These are phyloP conservation scores for Hymenoscyphus fructigenus DNA, from an alignment of 2,329 filamentous ascomycete genomes.

Conservation along the genomic window DNA sequence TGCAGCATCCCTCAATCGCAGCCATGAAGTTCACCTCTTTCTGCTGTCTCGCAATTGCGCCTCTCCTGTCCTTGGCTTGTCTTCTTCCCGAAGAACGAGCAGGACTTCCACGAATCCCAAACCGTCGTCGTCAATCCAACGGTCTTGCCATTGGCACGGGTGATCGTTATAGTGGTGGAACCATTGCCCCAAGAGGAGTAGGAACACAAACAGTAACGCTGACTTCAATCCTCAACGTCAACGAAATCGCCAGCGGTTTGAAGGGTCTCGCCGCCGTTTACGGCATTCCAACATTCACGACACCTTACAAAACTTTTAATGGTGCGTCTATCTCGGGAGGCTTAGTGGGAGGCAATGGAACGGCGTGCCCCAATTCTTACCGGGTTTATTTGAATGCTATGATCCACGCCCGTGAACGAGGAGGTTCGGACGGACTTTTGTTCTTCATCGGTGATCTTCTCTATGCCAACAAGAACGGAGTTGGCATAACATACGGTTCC, in stretches of 20 bases:
- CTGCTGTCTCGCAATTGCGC: conserved; percentile 21
- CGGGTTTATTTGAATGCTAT: conserved; percentile 53
- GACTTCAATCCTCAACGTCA: conserved; percentile 43
- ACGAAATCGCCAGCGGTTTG: conserved; percentile 43
- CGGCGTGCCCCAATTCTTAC: conserved; percentile 42
- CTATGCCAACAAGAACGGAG: conserved; percentile 48
- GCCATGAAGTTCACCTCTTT: conserved; percentile 26
- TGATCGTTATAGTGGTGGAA: conserved; percentile 44
- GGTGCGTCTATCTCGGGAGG: conserved; percentile 41
- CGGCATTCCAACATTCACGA: conserved; percentile 41
- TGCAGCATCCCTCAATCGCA: conserved; percentile 4
- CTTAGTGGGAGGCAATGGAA: conserved; percentile 45
- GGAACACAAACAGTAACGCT: conserved; percentile 41
- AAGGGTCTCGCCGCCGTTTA: conserved; percentile 43
- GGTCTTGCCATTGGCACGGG: conserved; percentile 43
- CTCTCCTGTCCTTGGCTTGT: conserved; percentile 32
- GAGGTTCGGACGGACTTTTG: conserved; percentile 54
- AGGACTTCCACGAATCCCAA: conserved; percentile 17
- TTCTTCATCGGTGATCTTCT: conserved; percentile 60
- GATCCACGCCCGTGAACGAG: conserved; percentile 58
- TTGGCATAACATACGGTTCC: conserved; percentile 51
- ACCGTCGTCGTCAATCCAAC: conserved; percentile 22
- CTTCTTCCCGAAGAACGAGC: conserved; percentile 42
- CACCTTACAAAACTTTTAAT: conserved; percentile 45
- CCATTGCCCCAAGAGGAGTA: conserved; percentile 42